Conservation (phyloP, 768 basidiomycete genomes). For the Leccinum sublutescens region DNA sequence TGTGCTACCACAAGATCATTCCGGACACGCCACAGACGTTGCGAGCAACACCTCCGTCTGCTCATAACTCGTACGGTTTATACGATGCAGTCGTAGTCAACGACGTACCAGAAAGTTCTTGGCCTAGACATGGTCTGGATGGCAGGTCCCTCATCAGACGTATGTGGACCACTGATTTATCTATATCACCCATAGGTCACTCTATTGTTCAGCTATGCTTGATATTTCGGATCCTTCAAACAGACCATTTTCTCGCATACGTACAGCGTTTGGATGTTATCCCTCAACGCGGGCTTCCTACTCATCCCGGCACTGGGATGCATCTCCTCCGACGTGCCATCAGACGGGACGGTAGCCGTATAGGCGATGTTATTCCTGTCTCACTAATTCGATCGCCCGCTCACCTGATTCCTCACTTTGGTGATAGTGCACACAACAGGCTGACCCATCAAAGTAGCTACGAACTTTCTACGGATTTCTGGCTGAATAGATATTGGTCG, state of each 20-base stretch:
- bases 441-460: background rate
- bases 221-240: background rate
- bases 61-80: background rate
- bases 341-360: background rate
- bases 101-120: background rate
- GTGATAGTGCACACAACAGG: background rate
- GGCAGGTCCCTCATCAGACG: background rate
- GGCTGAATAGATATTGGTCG: constrained; percentile 1
- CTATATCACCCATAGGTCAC: background rate
- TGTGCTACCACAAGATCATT: background rate
- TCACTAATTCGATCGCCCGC: background rate
- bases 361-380: background rate
- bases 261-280: background rate
- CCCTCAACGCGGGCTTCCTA: background rate
- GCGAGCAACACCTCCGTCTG: background rate
- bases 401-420: background rate
- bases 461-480: background rate
- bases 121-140: background rate
- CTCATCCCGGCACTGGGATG: background rate
- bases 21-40: background rate
- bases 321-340: background rate
- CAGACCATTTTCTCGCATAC: background rate
- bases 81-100: background rate
- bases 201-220: background rate
- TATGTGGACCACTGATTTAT: background rate